A percentile compares a stretch with the other conserved stretches of the same genome.
These are phyloP conservation scores for Fraxinus ornus DNA, from an alignment of 305 asterid species.

Conservation along the genomic window DNA sequence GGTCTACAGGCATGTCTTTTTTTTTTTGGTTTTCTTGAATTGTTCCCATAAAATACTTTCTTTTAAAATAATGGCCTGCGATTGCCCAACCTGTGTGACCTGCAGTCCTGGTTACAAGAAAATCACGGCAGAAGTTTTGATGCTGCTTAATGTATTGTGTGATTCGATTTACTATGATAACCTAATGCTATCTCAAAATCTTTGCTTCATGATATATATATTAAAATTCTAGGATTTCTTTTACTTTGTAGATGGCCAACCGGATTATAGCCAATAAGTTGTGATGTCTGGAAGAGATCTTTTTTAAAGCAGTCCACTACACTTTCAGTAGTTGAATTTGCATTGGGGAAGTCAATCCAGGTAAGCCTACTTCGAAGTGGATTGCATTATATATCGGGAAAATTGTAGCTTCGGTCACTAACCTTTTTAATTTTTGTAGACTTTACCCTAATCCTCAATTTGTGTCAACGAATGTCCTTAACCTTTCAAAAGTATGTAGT, in stretches of 20 bases:
- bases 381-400: neutral
- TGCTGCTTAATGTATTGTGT: neutral
- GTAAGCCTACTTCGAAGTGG: neutral
- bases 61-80: too few species aligned
- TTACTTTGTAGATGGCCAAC: neutral
- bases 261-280: neutral
- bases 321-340: slow-evolving; percentile 2
- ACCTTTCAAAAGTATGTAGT: too few species aligned
- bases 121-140: too few species aligned
- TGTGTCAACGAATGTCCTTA: too few species aligned
- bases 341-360: neutral
- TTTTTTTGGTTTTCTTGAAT: neutral
- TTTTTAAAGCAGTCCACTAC: neutral
- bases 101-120: neutral
- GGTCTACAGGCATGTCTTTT: neutral
- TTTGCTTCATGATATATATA: neutral
- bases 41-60: neutral
- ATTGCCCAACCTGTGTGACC: too few species aligned
- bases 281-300: neutral
- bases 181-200: neutral
- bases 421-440: too few species aligned
- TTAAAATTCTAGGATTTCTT: neutral
- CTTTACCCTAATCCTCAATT: too few species aligned
- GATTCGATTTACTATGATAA: slow-evolving; percentile 20
- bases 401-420: too few species aligned